phyloP scores from a whole-genome alignment of 2,329 filamentous ascomycete species.

The Boeremia lycopersici region DNA sequence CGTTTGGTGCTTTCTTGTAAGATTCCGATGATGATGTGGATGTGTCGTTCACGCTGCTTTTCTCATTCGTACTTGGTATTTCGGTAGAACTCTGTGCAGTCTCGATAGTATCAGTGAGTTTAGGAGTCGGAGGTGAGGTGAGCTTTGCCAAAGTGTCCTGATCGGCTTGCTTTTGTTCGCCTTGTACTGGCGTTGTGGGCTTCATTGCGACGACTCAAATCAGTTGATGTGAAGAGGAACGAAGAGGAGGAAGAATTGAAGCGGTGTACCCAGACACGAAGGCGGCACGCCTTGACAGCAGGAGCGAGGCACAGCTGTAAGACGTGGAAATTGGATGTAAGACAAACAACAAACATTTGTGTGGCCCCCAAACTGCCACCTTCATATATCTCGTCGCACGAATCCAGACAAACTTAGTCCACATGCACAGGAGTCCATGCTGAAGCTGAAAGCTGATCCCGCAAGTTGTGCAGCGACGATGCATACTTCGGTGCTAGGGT shows the following conservation, averaged over 20 bases:
- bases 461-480: not conserved
- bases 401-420: not conserved
- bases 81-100: not conserved
- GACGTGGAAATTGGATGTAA: constrained; percentile 11
- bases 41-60: constrained; percentile 4
- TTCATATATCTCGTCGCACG: not conserved
- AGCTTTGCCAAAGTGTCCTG: constrained; percentile 7
- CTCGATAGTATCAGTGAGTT: constrained; percentile 1
- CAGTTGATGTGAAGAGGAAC: not conserved
- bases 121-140: constrained; percentile 5
- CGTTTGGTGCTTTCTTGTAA: constrained; percentile 8
- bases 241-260: not conserved
- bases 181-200: not conserved
- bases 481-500: not conserved
- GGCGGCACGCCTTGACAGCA: constrained; percentile 1
- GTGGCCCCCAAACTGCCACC: not conserved
- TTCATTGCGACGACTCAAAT: not conserved
- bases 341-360: constrained; percentile 3
- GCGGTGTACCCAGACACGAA: not conserved
- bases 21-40: constrained; percentile 4
- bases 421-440: not conserved
- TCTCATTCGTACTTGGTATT: not conserved
- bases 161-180: not conserved
- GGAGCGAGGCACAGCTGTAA: constrained; percentile 11
- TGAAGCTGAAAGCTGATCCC: constrained; percentile 4